phyloP scores from a whole-genome alignment of 2,329 filamentous ascomycete genomes.

The Neospermospora avenae region DNA sequence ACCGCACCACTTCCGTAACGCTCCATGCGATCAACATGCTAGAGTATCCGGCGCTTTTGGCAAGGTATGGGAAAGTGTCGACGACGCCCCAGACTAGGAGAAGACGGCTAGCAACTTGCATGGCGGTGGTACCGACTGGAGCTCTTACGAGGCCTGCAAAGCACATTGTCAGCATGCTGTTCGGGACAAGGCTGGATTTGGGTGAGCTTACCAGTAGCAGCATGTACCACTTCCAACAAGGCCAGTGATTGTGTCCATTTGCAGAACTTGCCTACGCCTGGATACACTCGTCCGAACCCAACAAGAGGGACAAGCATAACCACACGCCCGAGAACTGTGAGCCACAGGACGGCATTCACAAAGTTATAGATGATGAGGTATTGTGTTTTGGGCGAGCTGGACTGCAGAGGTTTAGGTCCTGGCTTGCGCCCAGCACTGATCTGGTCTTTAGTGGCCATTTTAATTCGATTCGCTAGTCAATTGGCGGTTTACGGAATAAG shows the following conservation, averaged over 20 bases:
- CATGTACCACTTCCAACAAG: slow-evolving; percentile 78
- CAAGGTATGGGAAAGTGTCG: slow-evolving; percentile 66
- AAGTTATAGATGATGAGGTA: slow-evolving; percentile 89
- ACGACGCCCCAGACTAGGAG: slow-evolving; percentile 87
- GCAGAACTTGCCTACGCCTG: slow-evolving; percentile 61
- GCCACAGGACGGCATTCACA: slow-evolving; percentile 74
- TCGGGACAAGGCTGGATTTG: background rate
- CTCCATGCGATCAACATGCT: slow-evolving; percentile 86
- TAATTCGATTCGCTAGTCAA: background rate
- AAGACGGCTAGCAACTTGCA: slow-evolving; percentile 86
- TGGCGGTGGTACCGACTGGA: slow-evolving; percentile 76
- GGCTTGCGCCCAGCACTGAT: slow-evolving; percentile 15
- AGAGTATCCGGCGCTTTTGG: slow-evolving; percentile 60
- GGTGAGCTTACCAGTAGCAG: slow-evolving; percentile 60
- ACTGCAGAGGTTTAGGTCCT: slow-evolving; percentile 30
- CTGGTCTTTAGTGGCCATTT: slow-evolving; percentile 20
- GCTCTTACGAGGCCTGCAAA: slow-evolving; percentile 74
- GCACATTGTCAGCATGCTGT: slow-evolving; percentile 14
- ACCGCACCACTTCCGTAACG: slow-evolving; percentile 87
- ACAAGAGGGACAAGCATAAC: slow-evolving; percentile 49
- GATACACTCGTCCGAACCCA: slow-evolving; percentile 59
- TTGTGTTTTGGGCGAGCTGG: slow-evolving; percentile 49
- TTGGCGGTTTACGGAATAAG: background rate
- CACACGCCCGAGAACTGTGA: slow-evolving; percentile 68
- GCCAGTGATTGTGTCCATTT: slow-evolving; percentile 84